Conservation (phyloP, 768 basidiomycete genomes). For the Galerina marginata region DNA sequence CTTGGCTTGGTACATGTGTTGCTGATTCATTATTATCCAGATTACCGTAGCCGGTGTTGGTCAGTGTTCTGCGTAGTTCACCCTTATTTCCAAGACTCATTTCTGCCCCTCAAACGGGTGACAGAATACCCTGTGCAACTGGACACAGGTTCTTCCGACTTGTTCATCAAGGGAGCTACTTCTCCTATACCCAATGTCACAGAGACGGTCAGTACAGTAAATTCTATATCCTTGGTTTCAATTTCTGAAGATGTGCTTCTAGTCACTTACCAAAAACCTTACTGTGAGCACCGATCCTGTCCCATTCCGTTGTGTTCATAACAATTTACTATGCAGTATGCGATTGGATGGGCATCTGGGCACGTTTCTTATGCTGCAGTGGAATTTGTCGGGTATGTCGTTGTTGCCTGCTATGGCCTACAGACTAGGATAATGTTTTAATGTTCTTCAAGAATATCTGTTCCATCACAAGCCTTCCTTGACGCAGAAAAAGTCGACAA, state of each 20-base stretch:
- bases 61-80: slow-evolving; percentile 36
- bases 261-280: slow-evolving; percentile 54
- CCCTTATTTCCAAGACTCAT: background rate
- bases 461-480: slow-evolving; percentile 74
- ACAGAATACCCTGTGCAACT: slow-evolving; percentile 77
- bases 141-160: slow-evolving; percentile 86
- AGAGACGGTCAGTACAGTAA: slow-evolving; percentile 52
- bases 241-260: slow-evolving; percentile 11
- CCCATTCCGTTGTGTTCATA: background rate
- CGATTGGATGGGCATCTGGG: slow-evolving; percentile 80
- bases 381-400: slow-evolving; percentile 70
- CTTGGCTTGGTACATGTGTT: background rate
- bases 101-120: background rate
- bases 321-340: slow-evolving; percentile 58
- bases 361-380: slow-evolving; percentile 64
- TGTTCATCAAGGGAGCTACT: slow-evolving; percentile 65
- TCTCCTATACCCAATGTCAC: slow-evolving; percentile 54
- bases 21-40: slow-evolving; percentile 40
- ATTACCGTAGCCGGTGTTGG: slow-evolving; percentile 68
- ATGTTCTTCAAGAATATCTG: slow-evolving; percentile 51
- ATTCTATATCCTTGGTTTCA: slow-evolving; percentile 1
- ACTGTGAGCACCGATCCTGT: slow-evolving; percentile 49
- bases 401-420: background rate
- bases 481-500: slow-evolving; percentile 69
- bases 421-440: background rate